phyloP scores from a whole-genome alignment of 2,329 filamentous ascomycete genomes.

The Sporothrix brasiliensis region DNA sequence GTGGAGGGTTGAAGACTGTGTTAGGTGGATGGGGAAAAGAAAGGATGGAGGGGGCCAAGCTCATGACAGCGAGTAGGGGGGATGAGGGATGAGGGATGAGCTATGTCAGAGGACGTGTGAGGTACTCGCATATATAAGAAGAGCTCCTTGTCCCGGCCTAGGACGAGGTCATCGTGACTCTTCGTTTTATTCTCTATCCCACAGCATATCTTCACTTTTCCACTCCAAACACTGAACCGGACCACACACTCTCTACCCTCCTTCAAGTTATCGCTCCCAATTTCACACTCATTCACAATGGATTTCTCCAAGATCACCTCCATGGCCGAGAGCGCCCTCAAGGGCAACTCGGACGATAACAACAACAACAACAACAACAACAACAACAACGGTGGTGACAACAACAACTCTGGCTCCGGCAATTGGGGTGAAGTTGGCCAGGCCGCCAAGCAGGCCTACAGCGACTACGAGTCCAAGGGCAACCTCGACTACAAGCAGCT shows the following conservation, averaged over 20 bases:
- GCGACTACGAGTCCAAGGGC: constrained; percentile 40
- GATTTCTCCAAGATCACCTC: constrained; percentile 38
- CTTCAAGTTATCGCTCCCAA: background rate
- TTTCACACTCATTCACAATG: constrained; percentile 36
- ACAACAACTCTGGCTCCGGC: constrained; percentile 25
- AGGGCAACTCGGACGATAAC: constrained; percentile 31
- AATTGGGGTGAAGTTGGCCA: constrained; percentile 36
- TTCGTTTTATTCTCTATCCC: background rate
- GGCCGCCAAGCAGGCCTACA: constrained; percentile 37
- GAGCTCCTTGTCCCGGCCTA: background rate
- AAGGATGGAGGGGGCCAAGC: background rate
- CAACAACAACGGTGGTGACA: constrained; percentile 24
- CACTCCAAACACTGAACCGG: background rate
- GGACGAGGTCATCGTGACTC: constrained; percentile 8
- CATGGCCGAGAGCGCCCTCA: constrained; percentile 37
- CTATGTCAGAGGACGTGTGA: background rate
- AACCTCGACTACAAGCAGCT: constrained; percentile 42
- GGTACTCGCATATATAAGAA: constrained; percentile 25
- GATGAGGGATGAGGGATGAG: background rate
- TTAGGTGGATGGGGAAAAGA: background rate
- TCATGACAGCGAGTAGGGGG: background rate
- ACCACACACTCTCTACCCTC: background rate
- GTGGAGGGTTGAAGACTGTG: background rate
- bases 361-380: constrained; percentile 32
- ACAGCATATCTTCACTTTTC: background rate